Evolutionary conservation across 2,329 filamentous ascomycete genomes (phyloP).

Genomic region (Aspergillus pseudoglaucus): DNA sequence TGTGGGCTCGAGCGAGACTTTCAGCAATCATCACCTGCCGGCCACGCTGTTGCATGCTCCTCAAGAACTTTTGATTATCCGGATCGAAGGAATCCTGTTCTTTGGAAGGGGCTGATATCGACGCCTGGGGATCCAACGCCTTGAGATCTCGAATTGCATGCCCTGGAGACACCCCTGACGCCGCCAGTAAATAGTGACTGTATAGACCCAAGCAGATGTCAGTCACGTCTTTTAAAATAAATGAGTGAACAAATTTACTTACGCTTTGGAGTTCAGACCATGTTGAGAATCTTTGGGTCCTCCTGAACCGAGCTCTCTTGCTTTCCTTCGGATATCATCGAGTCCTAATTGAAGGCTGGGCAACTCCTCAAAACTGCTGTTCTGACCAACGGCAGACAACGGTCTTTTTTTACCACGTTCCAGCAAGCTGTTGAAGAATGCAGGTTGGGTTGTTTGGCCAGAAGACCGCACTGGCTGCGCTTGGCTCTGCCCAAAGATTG

Average conservation of each 20-base stretch:
- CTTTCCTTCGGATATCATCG: slow-evolving; percentile 73
- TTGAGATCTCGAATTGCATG: slow-evolving; percentile 81
- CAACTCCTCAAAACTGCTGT: slow-evolving; percentile 62
- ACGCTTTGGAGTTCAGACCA: slow-evolving; percentile 48
- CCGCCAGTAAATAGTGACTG: slow-evolving; percentile 86
- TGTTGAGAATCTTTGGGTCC: slow-evolving; percentile 41
- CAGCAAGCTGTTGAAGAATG: slow-evolving; percentile 59
- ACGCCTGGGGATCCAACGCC: slow-evolving; percentile 64
- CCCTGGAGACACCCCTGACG: slow-evolving; percentile 84
- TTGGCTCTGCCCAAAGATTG: slow-evolving; percentile 22
- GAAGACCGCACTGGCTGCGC: slow-evolving; percentile 18
- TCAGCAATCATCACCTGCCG: slow-evolving; percentile 87
- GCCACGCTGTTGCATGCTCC: slow-evolving; percentile 81
- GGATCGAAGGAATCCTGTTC: slow-evolving; percentile 44
- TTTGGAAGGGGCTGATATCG: slow-evolving; percentile 33
- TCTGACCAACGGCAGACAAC: slow-evolving; percentile 55
- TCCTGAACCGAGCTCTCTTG: slow-evolving; percentile 68
- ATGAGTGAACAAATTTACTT: slow-evolving; percentile 22
- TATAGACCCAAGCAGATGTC: slow-evolving; percentile 4
- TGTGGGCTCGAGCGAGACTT: slow-evolving; percentile 78
- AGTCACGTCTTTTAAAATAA: not conserved
- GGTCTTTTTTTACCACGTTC: slow-evolving; percentile 62
- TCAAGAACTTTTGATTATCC: slow-evolving; percentile 65
- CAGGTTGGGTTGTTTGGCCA: slow-evolving; percentile 42
- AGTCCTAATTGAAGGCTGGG: slow-evolving; percentile 86